Conservation (phyloP, 345 rosid species). For the Hypericum androsaemum region DNA sequence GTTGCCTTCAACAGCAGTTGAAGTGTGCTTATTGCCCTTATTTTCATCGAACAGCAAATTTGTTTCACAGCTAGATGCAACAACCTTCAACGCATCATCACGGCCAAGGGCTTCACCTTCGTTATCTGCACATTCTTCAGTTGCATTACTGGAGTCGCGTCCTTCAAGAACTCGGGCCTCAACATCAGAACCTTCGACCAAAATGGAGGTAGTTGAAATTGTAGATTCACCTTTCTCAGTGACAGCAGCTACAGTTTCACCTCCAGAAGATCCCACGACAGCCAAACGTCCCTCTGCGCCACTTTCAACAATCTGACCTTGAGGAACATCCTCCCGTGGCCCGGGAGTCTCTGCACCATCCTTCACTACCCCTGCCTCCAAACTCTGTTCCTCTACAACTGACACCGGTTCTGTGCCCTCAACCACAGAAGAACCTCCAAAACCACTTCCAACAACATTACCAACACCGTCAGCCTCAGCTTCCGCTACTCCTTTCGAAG, state of each 20-base stretch:
- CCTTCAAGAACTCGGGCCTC: too few relatives aligned
- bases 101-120: too few relatives aligned
- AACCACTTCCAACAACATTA: slow-evolving; percentile 7
- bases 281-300: slow-evolving; percentile 9
- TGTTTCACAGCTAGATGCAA: slow-evolving; percentile 9
- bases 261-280: background rate
- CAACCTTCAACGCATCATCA: slow-evolving; percentile 6
- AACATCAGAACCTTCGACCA: too few relatives aligned
- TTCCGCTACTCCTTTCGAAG: background rate
- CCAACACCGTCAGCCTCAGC: slow-evolving; percentile 4
- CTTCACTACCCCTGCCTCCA: slow-evolving; percentile 9
- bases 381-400: slow-evolving; percentile 3
- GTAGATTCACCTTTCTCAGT: too few relatives aligned
- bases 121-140: too few relatives aligned
- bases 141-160: too few relatives aligned
- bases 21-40: slow-evolving; percentile 14
- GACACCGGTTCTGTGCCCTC: slow-evolving; percentile 4
- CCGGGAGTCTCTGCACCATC: background rate
- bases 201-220: too few relatives aligned
- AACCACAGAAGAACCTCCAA: slow-evolving; percentile 5
- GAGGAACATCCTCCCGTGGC: slow-evolving; percentile 5
- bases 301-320: slow-evolving; percentile 14
- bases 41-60: background rate
- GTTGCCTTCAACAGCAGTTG: slow-evolving; percentile 20
- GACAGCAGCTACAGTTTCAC: background rate